A percentile compares a stretch with the other conserved stretches of the same genome.
Evolutionary conservation across 768 basidiomycete genomes (phyloP).

Genomic region (Termitomyces sp.): DNA sequence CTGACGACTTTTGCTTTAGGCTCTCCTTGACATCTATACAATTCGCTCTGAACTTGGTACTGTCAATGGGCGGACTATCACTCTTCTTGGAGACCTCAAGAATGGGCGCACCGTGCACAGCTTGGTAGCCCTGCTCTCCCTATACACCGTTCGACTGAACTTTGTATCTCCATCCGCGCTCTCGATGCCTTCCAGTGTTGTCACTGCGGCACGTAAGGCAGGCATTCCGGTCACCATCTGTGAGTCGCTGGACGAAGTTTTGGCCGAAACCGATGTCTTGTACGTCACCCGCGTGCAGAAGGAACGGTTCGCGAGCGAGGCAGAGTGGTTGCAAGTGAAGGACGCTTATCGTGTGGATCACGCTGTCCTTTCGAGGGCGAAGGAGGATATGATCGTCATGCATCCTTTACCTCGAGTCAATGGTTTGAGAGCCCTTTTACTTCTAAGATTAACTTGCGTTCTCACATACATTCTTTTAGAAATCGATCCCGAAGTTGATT

Average conservation of each 20-base stretch:
- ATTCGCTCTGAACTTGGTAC: conserved; percentile 98
- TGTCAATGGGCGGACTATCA: conserved; percentile 93
- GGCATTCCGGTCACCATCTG: conserved; percentile 76
- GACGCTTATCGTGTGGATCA: conserved; percentile 93
- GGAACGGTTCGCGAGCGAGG: conserved; percentile 81
- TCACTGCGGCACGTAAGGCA: conserved; percentile 78
- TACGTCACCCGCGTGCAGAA: conserved; percentile 97
- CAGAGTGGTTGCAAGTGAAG: conserved; percentile 89
- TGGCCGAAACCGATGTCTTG: conserved; percentile 90
- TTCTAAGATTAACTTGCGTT: background rate
- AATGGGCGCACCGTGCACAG: conserved; percentile 98
- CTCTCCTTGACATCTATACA: conserved; percentile 85
- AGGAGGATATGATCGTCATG: conserved; percentile 98
- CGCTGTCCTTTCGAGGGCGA: conserved; percentile 87
- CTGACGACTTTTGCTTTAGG: conserved; percentile 37
- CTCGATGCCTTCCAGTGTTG: conserved; percentile 85
- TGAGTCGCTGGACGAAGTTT: conserved; percentile 88
- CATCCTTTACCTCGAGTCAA: conserved; percentile 96
- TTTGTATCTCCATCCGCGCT: conserved; percentile 88
- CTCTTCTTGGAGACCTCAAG: conserved; percentile 92
- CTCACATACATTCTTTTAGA: conserved; percentile 45
- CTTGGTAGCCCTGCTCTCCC: conserved; percentile 85
- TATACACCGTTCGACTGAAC: conserved; percentile 93
- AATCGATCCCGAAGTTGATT: conserved; percentile 98
- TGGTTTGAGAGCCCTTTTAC: conserved; percentile 40